Evolutionary conservation across 768 basidiomycete genomes (phyloP).

Genomic region (Pleurotus djamor): DNA sequence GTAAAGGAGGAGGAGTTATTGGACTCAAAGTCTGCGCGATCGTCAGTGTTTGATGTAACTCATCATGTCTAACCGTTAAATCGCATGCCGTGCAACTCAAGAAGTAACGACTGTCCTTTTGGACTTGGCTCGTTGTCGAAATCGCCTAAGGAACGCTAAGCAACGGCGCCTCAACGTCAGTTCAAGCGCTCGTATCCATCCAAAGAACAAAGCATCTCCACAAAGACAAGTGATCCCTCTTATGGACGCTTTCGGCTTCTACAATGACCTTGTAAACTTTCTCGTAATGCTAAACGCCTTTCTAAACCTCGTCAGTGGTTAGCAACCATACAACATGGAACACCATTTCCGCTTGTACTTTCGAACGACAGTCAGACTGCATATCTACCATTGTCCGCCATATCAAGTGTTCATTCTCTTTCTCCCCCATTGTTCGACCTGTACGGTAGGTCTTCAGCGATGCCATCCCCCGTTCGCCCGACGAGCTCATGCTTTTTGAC

Average conservation of each 20-base stretch:
- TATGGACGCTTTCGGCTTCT: too few relatives aligned
- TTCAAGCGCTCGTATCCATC: too few relatives aligned
- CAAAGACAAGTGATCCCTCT: too few relatives aligned
- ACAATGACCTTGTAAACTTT: too few relatives aligned
- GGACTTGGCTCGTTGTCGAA: too few relatives aligned
- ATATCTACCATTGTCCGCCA: neutral
- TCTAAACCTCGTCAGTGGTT: too few relatives aligned
- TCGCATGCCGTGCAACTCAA: neutral
- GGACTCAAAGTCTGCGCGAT: constrained; percentile 50
- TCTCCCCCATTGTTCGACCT: neutral
- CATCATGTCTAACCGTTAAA: neutral
- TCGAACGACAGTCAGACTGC: neutral
- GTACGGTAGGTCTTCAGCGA: neutral
- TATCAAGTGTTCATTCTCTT: neutral
- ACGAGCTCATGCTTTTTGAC: neutral
- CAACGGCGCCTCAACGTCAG: too few relatives aligned
- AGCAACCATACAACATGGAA: too few relatives aligned
- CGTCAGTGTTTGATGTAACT: constrained; percentile 29
- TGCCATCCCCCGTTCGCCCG: neutral
- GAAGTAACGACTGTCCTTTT: neutral
- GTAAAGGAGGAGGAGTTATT: constrained; percentile 64
- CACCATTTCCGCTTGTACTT: too few relatives aligned
- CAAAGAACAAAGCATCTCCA: too few relatives aligned
- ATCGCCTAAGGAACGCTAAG: too few relatives aligned
- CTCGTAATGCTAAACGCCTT: too few relatives aligned